Percentiles rank a stretch among this genome's conserved stretches.
These are phyloP conservation scores for Neurospora sp. DNA, from an alignment of 495 filamentous ascomycete species.

Conservation along the genomic window DNA sequence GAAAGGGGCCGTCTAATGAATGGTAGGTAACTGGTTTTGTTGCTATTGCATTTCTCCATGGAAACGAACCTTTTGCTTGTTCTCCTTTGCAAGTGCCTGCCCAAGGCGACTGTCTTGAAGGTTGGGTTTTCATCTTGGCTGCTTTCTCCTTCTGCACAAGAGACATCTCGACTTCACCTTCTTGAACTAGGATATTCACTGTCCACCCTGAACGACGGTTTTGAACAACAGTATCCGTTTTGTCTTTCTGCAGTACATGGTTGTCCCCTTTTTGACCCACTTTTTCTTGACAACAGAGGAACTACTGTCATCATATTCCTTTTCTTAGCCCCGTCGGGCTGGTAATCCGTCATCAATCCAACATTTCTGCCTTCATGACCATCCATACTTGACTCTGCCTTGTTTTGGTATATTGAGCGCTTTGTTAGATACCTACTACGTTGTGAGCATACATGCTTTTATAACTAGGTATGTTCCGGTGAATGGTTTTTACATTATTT, in stretches of 20 bases:
- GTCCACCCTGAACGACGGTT: not conserved
- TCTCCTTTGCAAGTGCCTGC: not conserved
- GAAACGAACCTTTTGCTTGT: not conserved
- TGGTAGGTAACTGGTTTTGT: not conserved
- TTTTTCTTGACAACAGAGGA: not conserved
- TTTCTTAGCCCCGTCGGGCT: not conserved
- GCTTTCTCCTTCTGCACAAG: not conserved
- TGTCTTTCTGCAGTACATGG: not conserved
- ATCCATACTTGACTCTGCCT: not conserved
- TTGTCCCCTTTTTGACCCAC: not conserved
- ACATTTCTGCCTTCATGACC: not conserved
- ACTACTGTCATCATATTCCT: not conserved
- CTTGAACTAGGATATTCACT: not conserved
- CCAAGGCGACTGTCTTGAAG: not conserved
- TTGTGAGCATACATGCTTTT: too few relatives aligned
- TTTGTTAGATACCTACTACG: too few relatives aligned
- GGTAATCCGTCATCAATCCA: too few relatives aligned
- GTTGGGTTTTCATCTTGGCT: not conserved
- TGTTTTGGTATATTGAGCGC: not conserved
- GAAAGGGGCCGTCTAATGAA: not conserved
- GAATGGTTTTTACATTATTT: not conserved
- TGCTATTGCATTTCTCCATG: not conserved
- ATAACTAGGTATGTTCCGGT: not conserved
- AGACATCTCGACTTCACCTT: not conserved
- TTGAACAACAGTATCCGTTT: not conserved